Percentiles rank a stretch among this genome's conserved stretches.
These are phyloP conservation scores for Trichophyton rubrum DNA, from an alignment of 2,329 filamentous ascomycete genomes.

Conservation along the genomic window DNA sequence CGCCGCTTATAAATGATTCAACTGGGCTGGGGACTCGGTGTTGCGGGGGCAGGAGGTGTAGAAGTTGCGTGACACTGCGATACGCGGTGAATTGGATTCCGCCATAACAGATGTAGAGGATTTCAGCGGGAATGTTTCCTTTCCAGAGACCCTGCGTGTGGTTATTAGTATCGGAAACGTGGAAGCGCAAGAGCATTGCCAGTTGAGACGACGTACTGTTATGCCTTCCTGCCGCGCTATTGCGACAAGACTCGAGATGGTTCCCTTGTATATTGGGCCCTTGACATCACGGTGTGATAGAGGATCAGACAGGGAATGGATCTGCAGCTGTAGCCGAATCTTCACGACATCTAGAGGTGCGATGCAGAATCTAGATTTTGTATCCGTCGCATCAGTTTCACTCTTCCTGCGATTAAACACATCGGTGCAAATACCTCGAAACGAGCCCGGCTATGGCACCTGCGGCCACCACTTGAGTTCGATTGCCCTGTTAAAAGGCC, in stretches of 20 bases:
- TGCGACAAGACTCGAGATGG: slow-evolving; percentile 58
- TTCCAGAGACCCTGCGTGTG: slow-evolving; percentile 64
- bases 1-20: slow-evolving; percentile 74
- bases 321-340: slow-evolving; percentile 90
- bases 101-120: slow-evolving; percentile 86
- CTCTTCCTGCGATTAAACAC: too few relatives aligned
- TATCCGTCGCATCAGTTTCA: neutral
- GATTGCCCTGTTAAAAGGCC: slow-evolving; percentile 45
- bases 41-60: slow-evolving; percentile 42
- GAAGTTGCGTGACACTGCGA: slow-evolving; percentile 55
- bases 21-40: slow-evolving; percentile 50
- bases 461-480: slow-evolving; percentile 51
- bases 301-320: slow-evolving; percentile 69
- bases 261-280: slow-evolving; percentile 53
- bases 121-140: slow-evolving; percentile 89
- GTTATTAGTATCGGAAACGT: neutral
- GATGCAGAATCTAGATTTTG: slow-evolving; percentile 60
- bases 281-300: slow-evolving; percentile 41
- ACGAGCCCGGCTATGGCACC: slow-evolving; percentile 69
- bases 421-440: slow-evolving; percentile 52
- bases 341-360: slow-evolving; percentile 96
- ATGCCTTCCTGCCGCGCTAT: slow-evolving; percentile 75
- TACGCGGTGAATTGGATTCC: slow-evolving; percentile 85
- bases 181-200: neutral
- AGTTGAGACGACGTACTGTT: slow-evolving; percentile 36